Base-by-base conservation (phyloP, 192 early-diverging fungal species). In the Chytriomyces sp. region DNA sequence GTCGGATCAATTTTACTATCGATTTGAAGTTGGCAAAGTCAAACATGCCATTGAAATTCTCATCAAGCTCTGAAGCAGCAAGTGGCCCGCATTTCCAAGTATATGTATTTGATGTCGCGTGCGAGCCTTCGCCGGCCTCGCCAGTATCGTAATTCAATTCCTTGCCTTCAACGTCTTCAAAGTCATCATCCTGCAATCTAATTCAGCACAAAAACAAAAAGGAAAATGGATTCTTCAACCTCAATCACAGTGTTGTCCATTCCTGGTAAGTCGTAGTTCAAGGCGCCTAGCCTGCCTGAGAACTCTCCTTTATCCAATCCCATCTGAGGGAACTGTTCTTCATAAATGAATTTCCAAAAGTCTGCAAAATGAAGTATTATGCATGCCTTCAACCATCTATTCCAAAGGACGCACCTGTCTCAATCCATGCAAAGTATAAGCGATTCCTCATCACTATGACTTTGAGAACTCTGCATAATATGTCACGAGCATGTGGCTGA, bases 21-120 rank as follows among this genome's bases (percentile, higher is more conserved):
- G 75, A 69, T 4, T 64, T 44, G n/a, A 85, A 30, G 10, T 53
- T 74, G 19, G 67, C 65, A 40, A 80, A 66, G 56, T 83, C 81
- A 74, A 80, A 81, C 14, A 60, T 25, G 14, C 59, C 41, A 5
- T 54, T 37, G 5, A 70, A 57, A 30, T 22, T 49, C 28, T 84
- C 82, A 59, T 86, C 85, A 39, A 86, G 57, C 65, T 86, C 85
- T 2, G 69, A 57, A 41, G 84, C 78, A 5, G 85, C 85, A 5
- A 86, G 67, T 3, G 79, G 77, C 0, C 81, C 81, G 56, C 75
- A 80, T 28, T 70, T 59, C 64, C 74, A 75, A 62, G 68, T 28
- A 56, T 67, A 58, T 54, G 41, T n/a, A 52, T 77, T 60, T 17
- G 38, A 40, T 38, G n/a, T 55, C 54, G 59, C 32, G 63, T 77